These are phyloP conservation scores for Phytopythium litorale DNA, from an alignment of 352 stramenopile species.

Conservation along the genomic window DNA sequence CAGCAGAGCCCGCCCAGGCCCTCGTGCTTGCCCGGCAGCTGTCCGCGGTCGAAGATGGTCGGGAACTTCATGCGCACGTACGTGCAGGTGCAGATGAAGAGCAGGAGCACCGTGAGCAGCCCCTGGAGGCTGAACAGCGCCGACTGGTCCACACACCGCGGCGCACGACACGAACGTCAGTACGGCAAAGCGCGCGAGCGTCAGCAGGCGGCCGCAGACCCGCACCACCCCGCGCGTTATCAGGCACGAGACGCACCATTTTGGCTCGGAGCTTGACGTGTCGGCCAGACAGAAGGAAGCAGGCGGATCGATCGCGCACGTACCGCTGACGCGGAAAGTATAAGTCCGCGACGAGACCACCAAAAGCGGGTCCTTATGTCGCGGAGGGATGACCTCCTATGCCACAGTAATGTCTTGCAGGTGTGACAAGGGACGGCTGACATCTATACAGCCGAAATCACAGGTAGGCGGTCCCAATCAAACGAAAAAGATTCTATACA, in stretches of 20 bases:
- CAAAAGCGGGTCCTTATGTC: background rate
- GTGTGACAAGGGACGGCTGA: background rate
- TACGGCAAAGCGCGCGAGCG: no score
- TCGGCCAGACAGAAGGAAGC: background rate
- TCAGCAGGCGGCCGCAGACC: background rate
- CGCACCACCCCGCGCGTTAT: background rate
- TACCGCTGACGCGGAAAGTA: background rate
- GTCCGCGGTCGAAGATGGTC: conserved; percentile 91
- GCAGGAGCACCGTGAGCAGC: conserved; percentile 94
- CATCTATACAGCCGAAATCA: background rate
- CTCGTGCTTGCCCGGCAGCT: conserved; percentile 83
- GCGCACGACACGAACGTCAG: conserved; percentile 4
- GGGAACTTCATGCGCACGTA: conserved; percentile 96
- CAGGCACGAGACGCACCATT: background rate
- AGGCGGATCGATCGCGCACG: background rate
- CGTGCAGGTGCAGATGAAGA: conserved; percentile 97
- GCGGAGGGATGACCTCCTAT: conserved; percentile 16
- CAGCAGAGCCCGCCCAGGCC: conserved; percentile 88
- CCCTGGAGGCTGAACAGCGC: conserved; percentile 97
- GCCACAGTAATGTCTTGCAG: background rate
- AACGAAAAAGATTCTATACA: no score
- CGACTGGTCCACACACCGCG: conserved; percentile 54
- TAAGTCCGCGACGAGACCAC: background rate
- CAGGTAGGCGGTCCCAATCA: background rate
- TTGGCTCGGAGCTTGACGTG: conserved; percentile 2